Evolutionary conservation across 306 rosid genomes (phyloP).

Genomic region (Abrus pulchellus): DNA sequence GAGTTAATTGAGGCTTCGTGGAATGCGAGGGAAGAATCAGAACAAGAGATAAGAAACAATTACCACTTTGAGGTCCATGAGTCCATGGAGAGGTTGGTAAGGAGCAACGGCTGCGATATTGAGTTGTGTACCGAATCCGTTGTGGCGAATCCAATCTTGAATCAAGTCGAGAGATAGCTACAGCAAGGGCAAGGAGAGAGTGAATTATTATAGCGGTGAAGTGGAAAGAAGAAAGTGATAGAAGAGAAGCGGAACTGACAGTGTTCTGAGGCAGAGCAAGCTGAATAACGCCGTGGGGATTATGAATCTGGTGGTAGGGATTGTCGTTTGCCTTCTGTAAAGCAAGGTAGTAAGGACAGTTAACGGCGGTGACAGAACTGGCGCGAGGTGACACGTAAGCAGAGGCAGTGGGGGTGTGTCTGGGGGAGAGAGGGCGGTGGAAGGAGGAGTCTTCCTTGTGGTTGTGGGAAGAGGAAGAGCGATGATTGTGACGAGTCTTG

Average conservation of each 20-base stretch:
- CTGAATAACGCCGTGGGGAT: conserved; percentile 80
- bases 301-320: conserved; percentile 64
- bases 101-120: conserved; percentile 40
- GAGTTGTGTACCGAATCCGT: conserved; percentile 57
- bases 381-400: conserved; percentile 66
- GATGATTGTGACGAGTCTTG: conserved; percentile 58
- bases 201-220: neutral
- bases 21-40: too few relatives aligned
- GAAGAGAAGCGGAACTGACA: conserved; percentile 52
- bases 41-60: neutral
- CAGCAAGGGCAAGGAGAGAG: neutral
- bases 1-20: too few relatives aligned
- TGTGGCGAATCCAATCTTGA: conserved; percentile 69
- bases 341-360: conserved; percentile 65
- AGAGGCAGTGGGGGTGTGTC: conserved; percentile 57
- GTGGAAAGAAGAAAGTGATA: neutral
- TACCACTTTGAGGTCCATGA: conserved; percentile 51
- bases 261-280: conserved; percentile 75
- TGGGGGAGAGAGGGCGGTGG: conserved; percentile 66
- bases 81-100: conserved; percentile 47
- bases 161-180: conserved; percentile 78
- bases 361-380: conserved; percentile 40
- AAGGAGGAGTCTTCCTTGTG: conserved; percentile 46
- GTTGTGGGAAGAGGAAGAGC: conserved; percentile 22
- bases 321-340: conserved; percentile 64